Evolutionary conservation across 2,329 filamentous ascomycete genomes (phyloP), one percentile per base, ranked within the genome.

Genomic region (Akanthomyces lecanii): DNA sequence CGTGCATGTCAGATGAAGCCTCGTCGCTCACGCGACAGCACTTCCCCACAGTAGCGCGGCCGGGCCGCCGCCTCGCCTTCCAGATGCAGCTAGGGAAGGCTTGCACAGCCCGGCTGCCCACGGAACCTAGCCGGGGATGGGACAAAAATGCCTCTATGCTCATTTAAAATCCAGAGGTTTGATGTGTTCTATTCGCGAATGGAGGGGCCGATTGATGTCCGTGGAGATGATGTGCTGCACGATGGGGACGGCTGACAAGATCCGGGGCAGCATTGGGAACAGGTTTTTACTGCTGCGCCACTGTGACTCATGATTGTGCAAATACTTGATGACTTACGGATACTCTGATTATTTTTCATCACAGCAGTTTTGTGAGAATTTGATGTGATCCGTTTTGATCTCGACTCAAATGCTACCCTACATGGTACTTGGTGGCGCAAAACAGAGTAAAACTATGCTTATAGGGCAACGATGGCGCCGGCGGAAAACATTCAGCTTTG

Each of bases 21-120:
- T n/a, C 48, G 55, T n/a, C 44, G 25, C 30, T 33, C 57, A 60
- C 57, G 57, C 57, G 57, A 60, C 57, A 40, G 8, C 33, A 44
- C 23, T 59, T 60, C 57, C 47, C 47, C 47, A 44, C 57, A 45
- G 25, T 36, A 36, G 16, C 16, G 28, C 25, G 28, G 50, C 48
- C 50, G n/a, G 50, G 38, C 58, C 25, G 58, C 38, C 50, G 54
- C 21, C 3, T 53, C 58, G 40, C 58, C 50, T 61, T 53, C 58
- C 58, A 8, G 11, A 61, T 61, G 54, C 25, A 47, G 42, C 59
- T 54, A 61, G 50, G 14, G 14, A 52, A 2, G 21, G 33, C 21
- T 55, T 52, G 57, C 57, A 60, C 56, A 51, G 56, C 56, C 56
- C 16, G 14, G 42, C 25, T 51, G 56, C 4, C 36, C 28, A n/a